Evolutionary conservation across 192 early-diverging fungal genomes (phyloP).

Genomic region (Helicostylum pulchrum): DNA sequence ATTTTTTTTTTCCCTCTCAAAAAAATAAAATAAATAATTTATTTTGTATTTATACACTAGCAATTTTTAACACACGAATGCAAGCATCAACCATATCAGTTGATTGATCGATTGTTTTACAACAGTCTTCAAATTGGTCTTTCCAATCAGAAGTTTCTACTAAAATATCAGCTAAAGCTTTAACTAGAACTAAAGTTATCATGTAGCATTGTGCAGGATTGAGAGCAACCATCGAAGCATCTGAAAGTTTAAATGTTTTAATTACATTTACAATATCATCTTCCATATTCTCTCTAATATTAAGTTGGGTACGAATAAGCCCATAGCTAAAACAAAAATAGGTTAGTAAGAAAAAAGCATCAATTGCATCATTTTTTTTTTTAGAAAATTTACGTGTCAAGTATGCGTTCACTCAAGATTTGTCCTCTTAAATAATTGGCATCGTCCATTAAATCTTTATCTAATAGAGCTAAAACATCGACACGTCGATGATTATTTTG

Average conservation of each 20-base stretch:
- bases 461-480: background rate
- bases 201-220: constrained; percentile 35
- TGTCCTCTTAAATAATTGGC: constrained; percentile 28
- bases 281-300: constrained; percentile 25
- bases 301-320: constrained; percentile 31
- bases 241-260: constrained; percentile 33
- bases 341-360: background rate
- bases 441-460: background rate
- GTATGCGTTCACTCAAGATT: constrained; percentile 41
- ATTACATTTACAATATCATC: constrained; percentile 37
- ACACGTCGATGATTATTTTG: background rate
- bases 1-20: too few species aligned
- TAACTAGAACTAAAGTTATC: constrained; percentile 36
- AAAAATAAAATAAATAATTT: background rate
- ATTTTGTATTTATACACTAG: constrained; percentile 9
- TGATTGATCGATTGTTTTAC: constrained; percentile 31
- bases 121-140: constrained; percentile 28
- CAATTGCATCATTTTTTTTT: background rate
- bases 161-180: constrained; percentile 17
- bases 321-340: constrained; percentile 16
- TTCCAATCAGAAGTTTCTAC: constrained; percentile 11
- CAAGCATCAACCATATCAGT: constrained; percentile 42
- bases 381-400: constrained; percentile 33
- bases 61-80: constrained; percentile 35
- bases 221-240: constrained; percentile 30